These are phyloP conservation scores for Phaffia tasmanica DNA, from an alignment of 768 basidiomycete species.

Conservation along the genomic window DNA sequence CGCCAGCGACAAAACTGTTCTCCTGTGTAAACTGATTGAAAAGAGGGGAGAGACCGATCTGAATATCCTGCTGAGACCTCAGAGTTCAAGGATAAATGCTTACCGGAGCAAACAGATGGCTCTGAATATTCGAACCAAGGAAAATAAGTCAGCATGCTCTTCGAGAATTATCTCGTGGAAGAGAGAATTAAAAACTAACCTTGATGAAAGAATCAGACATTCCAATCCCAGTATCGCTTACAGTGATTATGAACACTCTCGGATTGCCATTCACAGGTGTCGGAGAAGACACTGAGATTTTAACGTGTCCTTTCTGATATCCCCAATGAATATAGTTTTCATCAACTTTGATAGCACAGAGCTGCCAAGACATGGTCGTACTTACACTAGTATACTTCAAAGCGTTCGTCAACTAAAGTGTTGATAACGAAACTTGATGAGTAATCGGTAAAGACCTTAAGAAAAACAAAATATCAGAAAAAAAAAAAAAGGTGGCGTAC, in stretches of 20 bases:
- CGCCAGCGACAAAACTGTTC: constrained; percentile 82
- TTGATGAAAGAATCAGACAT: constrained; percentile 1
- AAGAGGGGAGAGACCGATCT: constrained; percentile 36
- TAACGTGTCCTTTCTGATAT: constrained; percentile 66
- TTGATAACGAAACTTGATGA: background rate
- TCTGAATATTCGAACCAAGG: too few species aligned
- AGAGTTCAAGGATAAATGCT: background rate
- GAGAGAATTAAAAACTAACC: background rate
- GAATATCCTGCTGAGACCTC: too few species aligned
- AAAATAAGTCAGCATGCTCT: constrained; percentile 56
- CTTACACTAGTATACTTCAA: background rate
- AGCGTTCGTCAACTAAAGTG: background rate
- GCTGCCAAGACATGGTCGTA: background rate
- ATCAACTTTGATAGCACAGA: too few species aligned
- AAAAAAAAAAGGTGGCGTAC: background rate
- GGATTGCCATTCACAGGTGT: constrained; percentile 42
- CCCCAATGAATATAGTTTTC: too few species aligned
- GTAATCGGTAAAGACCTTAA: constrained; percentile 46
- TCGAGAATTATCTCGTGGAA: constrained; percentile 58
- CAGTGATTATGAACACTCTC: constrained; percentile 66
- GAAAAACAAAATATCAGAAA: constrained; percentile 64
- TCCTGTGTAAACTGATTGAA: constrained; percentile 97
- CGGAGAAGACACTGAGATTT: constrained; percentile 61
- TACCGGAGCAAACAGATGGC: constrained; percentile 43
- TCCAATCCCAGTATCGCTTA: constrained; percentile 74